These are phyloP conservation scores for Lentinula boryana DNA, from an alignment of 768 basidiomycete species.

Conservation along the genomic window DNA sequence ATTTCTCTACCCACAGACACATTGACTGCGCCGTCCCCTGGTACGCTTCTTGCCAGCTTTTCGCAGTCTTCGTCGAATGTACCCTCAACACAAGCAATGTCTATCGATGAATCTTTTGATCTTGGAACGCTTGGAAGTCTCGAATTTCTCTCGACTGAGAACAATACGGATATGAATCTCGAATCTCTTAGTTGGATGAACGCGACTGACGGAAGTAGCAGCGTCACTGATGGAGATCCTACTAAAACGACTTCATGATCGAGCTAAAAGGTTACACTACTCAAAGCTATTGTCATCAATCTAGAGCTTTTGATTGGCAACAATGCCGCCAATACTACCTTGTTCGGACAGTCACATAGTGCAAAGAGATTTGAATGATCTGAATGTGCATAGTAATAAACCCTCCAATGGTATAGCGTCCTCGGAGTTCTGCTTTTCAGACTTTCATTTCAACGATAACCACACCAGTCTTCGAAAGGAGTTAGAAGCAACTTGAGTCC, in stretches of 20 bases:
- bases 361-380: neutral
- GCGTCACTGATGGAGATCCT: neutral
- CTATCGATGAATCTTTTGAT: slow-evolving; percentile 46
- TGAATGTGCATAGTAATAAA: neutral
- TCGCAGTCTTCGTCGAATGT: slow-evolving; percentile 11
- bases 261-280: too few species aligned
- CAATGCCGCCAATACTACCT: too few species aligned
- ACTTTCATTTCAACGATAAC: too few species aligned
- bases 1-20: slow-evolving; percentile 7
- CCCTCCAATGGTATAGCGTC: neutral
- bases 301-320: too few species aligned
- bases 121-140: slow-evolving; percentile 33
- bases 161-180: slow-evolving; percentile 38
- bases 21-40: slow-evolving; percentile 31
- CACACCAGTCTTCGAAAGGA: too few species aligned
- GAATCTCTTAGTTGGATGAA: slow-evolving; percentile 18
- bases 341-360: neutral
- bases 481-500: too few species aligned
- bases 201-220: neutral
- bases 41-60: slow-evolving; percentile 39
- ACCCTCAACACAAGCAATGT: slow-evolving; percentile 13
- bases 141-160: slow-evolving; percentile 33
- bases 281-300: too few species aligned
- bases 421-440: neutral
- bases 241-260: neutral